Evolutionary conservation across 2,329 filamentous ascomycete species (phyloP).

Genomic region (Tolypocladium capitatum): DNA sequence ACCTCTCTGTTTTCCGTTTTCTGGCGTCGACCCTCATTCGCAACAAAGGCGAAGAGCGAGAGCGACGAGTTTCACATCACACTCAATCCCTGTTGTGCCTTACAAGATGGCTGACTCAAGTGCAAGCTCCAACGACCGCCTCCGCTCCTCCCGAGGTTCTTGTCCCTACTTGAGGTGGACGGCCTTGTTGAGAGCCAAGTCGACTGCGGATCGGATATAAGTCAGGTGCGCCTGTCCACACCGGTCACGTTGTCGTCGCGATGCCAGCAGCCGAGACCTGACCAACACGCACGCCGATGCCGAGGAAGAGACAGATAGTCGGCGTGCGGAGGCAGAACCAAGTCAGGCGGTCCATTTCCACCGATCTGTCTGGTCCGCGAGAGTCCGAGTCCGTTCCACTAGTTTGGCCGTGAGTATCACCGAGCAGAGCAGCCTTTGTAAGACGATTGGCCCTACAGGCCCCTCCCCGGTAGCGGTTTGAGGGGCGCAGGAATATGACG

Average conservation of each 20-base stretch:
- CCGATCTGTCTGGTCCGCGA: not conserved
- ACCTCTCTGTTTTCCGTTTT: not conserved
- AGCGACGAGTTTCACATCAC: not conserved
- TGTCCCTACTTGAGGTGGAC: not conserved
- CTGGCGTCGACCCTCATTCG: not conserved
- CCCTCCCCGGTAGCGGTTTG: not conserved
- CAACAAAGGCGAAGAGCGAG: not conserved
- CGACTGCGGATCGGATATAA: not conserved
- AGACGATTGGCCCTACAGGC: conserved; percentile 8
- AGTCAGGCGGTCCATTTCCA: not conserved
- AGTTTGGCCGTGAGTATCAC: conserved; percentile 7
- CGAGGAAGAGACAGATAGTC: not conserved
- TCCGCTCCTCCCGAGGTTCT: not conserved
- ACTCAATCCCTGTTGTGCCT: conserved; percentile 1
- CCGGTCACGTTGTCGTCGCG: conserved; percentile 1
- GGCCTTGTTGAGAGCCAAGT: conserved; percentile 1
- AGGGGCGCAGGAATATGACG: not conserved
- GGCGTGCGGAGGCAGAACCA: not conserved
- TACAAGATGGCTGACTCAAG: conserved; percentile 6
- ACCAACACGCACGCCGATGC: not conserved
- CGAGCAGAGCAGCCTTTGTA: conserved; percentile 5
- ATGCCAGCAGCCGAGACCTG: conserved; percentile 9
- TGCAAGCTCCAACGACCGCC: not conserved
- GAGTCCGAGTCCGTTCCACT: conserved; percentile 14
- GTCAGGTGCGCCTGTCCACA: conserved; percentile 1